A percentile compares a stretch with the other conserved stretches of the same genome.
Evolutionary conservation across 176 grass and related monocot species (phyloP).

Genomic region (Calamus simplicifolius): DNA sequence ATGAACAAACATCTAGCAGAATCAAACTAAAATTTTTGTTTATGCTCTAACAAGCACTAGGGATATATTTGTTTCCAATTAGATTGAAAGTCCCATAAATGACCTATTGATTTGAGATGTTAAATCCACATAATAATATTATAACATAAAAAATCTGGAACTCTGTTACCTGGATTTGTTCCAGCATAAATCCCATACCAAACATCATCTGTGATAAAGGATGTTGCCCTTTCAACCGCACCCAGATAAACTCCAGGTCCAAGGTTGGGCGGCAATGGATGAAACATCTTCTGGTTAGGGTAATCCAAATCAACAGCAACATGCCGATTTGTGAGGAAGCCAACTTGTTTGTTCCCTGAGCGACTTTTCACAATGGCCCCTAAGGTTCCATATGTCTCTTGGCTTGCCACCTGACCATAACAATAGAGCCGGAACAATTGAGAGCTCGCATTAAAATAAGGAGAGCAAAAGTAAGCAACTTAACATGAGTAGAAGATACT

Average conservation of each 20-base stretch:
- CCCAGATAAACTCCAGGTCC: slow-evolving; percentile 99
- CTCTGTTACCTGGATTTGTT: slow-evolving; percentile 88
- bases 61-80: too few relatives aligned
- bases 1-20: background rate
- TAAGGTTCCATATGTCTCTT: slow-evolving; percentile 93
- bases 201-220: slow-evolving; percentile 96
- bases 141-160: slow-evolving; percentile 10
- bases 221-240: slow-evolving; percentile 94
- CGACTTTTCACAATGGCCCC: slow-evolving; percentile 88
- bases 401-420: slow-evolving; percentile 77
- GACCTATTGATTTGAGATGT: slow-evolving; percentile 3
- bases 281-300: slow-evolving; percentile 99
- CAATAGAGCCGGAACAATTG: too few relatives aligned
- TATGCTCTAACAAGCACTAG: too few relatives aligned
- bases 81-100: too few relatives aligned
- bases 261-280: slow-evolving; percentile 91
- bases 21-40: too few relatives aligned
- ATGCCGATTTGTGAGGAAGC: slow-evolving; percentile 90
- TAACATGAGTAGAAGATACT: too few relatives aligned
- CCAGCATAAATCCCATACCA: slow-evolving; percentile 99
- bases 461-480: too few relatives aligned
- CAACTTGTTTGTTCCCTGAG: slow-evolving; percentile 86
- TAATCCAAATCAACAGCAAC: slow-evolving; percentile 97
- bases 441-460: too few relatives aligned
- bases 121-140: slow-evolving; percentile 2